Percentiles rank a stretch among this genome's conserved stretches.
Conservation (phyloP, 2,329 filamentous ascomycete species). For the Epichloe gansuensis region DNA sequence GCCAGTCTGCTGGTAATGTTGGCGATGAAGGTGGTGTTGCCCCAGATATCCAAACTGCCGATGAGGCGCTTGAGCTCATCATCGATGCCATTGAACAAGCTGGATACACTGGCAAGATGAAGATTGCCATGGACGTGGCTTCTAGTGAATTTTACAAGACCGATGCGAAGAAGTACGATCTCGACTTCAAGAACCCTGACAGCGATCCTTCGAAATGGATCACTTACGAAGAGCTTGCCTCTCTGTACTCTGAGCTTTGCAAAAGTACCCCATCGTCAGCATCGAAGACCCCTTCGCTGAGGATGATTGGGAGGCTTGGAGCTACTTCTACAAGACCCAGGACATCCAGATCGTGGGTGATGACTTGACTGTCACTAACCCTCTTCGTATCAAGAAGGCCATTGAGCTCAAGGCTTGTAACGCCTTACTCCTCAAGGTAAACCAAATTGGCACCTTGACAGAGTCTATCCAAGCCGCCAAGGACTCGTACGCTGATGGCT, state of each 20-base stretch:
- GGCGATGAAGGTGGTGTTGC: conserved; percentile 99
- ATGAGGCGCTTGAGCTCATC: conserved; percentile 96
- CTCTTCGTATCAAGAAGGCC: conserved; percentile 97
- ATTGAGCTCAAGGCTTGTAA: conserved; percentile 99
- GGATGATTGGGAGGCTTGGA: conserved; percentile 99
- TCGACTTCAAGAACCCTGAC: conserved; percentile 99
- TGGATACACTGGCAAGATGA: conserved; percentile 90
- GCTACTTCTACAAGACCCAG: conserved; percentile 99
- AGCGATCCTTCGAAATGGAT: conserved; percentile 95
- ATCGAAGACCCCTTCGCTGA: conserved; percentile 99
- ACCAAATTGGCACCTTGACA: conserved; percentile 98
- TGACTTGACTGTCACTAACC: conserved; percentile 98
- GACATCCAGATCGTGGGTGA: conserved; percentile 98
- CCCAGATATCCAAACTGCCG: conserved; percentile 92
- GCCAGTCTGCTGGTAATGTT: conserved; percentile 96
- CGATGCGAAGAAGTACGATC: conserved; percentile 97
- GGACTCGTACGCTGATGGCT: conserved; percentile 89
- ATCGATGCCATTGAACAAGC: conserved; percentile 86
- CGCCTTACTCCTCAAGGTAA: conserved; percentile 96
- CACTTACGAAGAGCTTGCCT: conserved; percentile 94
- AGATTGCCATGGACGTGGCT: conserved; percentile 98
- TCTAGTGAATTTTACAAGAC: conserved; percentile 99
- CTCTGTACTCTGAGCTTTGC: conserved; percentile 74
- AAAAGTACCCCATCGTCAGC: conserved; percentile 97
- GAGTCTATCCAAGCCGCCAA: conserved; percentile 99